These are phyloP conservation scores for Myxozyma nipponensis DNA, from an alignment of 805 yeast species.

Conservation along the genomic window DNA sequence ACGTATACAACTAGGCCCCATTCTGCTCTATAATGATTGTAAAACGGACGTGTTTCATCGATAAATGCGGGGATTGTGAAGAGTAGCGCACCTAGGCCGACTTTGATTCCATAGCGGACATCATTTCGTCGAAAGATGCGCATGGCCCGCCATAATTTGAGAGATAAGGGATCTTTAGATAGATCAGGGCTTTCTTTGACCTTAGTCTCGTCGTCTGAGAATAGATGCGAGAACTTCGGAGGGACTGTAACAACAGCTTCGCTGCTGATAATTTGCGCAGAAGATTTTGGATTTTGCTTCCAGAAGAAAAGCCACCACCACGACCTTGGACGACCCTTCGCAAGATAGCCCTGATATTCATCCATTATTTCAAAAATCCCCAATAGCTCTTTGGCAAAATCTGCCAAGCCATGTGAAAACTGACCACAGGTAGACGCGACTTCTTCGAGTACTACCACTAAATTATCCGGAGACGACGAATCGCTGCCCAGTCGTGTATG, in stretches of 20 bases:
- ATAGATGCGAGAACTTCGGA: slow-evolving; percentile 18
- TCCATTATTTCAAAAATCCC: slow-evolving; percentile 38
- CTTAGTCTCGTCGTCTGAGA: slow-evolving; percentile 13
- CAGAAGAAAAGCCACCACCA: slow-evolving; percentile 58
- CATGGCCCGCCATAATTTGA: slow-evolving; percentile 39
- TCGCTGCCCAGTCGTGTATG: slow-evolving; percentile 29
- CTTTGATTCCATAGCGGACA: slow-evolving; percentile 73
- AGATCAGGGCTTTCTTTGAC: slow-evolving; percentile 7
- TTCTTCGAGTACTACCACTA: slow-evolving; percentile 61
- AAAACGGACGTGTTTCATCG: slow-evolving; percentile 50
- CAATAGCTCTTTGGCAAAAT: slow-evolving; percentile 56
- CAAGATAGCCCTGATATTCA: slow-evolving; percentile 37
- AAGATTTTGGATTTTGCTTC: slow-evolving; percentile 33
- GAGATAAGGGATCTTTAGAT: slow-evolving; percentile 23
- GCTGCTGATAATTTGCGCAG: background rate
- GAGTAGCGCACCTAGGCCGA: slow-evolving; percentile 69
- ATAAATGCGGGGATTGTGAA: slow-evolving; percentile 65
- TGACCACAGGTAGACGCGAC: slow-evolving; percentile 83
- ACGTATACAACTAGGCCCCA: slow-evolving; percentile 82
- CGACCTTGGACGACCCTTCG: slow-evolving; percentile 31
- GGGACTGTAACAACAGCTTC: slow-evolving; percentile 23
- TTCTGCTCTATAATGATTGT: slow-evolving; percentile 69
- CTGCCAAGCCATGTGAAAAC: slow-evolving; percentile 60
- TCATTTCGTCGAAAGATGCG: slow-evolving; percentile 59
- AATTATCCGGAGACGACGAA: slow-evolving; percentile 34